Evolutionary conservation across 2,329 filamentous ascomycete genomes (phyloP), one percentile per base, ranked within the genome.

Genomic region (Rhynchosporium graminicola): DNA sequence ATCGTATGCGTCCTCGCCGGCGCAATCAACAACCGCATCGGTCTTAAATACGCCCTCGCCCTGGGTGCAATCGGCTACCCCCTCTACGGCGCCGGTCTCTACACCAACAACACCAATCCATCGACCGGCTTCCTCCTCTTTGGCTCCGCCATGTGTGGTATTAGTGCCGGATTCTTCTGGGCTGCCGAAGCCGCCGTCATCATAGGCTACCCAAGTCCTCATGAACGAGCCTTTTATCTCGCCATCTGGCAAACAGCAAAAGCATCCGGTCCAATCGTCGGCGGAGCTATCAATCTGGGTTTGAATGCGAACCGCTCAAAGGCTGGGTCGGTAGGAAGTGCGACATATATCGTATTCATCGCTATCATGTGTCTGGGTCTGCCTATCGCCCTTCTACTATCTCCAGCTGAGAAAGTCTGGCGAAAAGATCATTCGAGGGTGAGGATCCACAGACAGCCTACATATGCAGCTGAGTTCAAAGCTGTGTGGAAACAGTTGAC

Each of bases 1-100:
- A 59, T 80, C 4, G 76, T 76, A 1, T 81, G 78, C 65, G 77
- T 79, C 33, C 73, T 73, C 0, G 76, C 75, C 0, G 75, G 76
- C 2, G 76, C 70, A 48, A 66, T 77, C 47, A 76, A 74, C 54
- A 77, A 77, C 65, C 65, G 72, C 52, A 76, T 77, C 60, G 75
- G 75, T 5, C 72, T 77, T 9, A 71, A 70, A 2, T 78, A 74
- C 65, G 76, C 77, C 2, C 72, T 79, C 3, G 75, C 76, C 4
- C 62, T 80, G 3, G 80, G 79, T 8, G 76, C 79, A 0, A 72
- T 77, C 9, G 76, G 76, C 2, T 78, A 77, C 48, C 76, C 77
- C 1, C 66, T 78, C 0, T 78, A 78, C 56, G 76, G 75, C 0
- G 76, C 77, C 3, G 76, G 76, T 1, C 63, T 78, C 13, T 78